These are phyloP conservation scores for Papiliotrema flavescens DNA, from an alignment of 1,284 basidiomycete species.

Conservation along the genomic window DNA sequence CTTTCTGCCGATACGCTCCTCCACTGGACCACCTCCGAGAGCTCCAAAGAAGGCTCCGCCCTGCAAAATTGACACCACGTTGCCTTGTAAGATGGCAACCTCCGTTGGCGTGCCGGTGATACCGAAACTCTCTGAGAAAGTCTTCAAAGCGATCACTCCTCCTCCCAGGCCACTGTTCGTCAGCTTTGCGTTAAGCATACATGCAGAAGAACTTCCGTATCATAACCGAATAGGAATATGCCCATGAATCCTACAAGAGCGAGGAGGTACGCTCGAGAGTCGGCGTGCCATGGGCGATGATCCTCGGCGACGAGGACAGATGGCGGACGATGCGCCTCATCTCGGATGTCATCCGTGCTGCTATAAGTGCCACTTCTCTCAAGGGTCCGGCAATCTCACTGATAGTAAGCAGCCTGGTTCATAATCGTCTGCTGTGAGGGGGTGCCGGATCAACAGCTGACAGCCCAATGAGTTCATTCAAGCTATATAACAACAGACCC, in stretches of 20 bases:
- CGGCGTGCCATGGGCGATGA: conserved; percentile 28
- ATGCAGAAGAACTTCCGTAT: conserved; percentile 63
- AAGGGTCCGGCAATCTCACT: not conserved
- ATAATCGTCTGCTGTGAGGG: too few species aligned
- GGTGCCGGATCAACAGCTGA: too few species aligned
- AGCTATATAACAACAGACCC: too few species aligned
- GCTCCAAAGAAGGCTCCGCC: conserved; percentile 75
- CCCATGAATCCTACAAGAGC: conserved; percentile 72
- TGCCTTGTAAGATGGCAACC: conserved; percentile 39
- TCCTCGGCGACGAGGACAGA: conserved; percentile 3
- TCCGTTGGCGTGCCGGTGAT: conserved; percentile 52
- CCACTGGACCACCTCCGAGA: conserved; percentile 54
- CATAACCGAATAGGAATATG: conserved; percentile 73
- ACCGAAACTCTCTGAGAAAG: conserved; percentile 63
- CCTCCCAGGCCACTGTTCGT: conserved; percentile 28
- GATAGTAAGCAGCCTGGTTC: not conserved
- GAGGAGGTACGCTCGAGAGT: conserved; percentile 51
- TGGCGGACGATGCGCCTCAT: not conserved
- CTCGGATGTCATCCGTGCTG: not conserved
- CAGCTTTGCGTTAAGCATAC: conserved; percentile 48
- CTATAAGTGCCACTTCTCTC: not conserved
- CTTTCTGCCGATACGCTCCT: conserved; percentile 39
- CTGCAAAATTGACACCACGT: conserved; percentile 71
- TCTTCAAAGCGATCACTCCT: conserved; percentile 55
- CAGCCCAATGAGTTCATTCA: too few species aligned